phyloP scores from a whole-genome alignment of 768 basidiomycete species.

The Rhodosporidiobolus odoratus region DNA sequence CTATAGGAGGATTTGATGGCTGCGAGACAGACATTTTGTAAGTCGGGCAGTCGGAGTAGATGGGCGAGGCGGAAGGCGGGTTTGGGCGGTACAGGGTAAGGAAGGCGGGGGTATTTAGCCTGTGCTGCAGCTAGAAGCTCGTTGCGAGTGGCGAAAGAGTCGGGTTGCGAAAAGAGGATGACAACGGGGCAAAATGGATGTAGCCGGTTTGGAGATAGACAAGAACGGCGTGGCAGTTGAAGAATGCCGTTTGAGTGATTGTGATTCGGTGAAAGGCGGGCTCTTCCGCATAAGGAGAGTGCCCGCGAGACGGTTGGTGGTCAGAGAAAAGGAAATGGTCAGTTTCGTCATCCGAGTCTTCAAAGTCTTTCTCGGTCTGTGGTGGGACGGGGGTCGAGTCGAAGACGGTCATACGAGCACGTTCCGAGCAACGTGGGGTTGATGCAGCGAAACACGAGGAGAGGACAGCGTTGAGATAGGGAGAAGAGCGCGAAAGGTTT shows the following conservation, averaged over 20 bases:
- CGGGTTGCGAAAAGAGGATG: neutral
- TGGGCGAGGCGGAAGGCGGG: neutral
- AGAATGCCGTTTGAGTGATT: neutral
- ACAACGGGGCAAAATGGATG: slow-evolving; percentile 1
- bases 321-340: neutral
- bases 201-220: slow-evolving; percentile 6
- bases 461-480: neutral
- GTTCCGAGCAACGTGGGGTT: neutral
- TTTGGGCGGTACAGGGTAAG: neutral
- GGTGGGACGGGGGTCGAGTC: neutral
- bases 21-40: neutral
- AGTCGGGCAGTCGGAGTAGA: neutral
- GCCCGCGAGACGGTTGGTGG: neutral
- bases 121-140: too few species aligned
- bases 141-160: neutral
- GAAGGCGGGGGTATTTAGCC: neutral
- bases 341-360: neutral
- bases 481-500: neutral
- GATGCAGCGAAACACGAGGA: neutral
- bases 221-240: slow-evolving; percentile 1
- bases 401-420: neutral
- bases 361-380: neutral
- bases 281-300: neutral
- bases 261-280: neutral
- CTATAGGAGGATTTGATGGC: neutral